phyloP scores from a whole-genome alignment of 495 filamentous ascomycete species.

The Xylona heveae region DNA sequence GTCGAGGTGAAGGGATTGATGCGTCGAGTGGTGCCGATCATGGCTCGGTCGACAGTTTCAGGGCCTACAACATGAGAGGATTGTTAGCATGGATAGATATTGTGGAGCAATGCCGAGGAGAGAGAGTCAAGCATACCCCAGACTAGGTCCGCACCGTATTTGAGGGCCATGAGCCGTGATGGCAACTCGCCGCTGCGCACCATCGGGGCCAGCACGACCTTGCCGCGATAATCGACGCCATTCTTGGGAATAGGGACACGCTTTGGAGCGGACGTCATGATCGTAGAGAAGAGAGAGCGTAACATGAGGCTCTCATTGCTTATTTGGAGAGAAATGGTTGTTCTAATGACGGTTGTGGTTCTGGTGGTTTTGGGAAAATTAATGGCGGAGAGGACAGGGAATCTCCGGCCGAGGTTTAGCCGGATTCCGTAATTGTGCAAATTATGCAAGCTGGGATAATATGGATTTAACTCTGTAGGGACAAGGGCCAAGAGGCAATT shows the following conservation, averaged over 20 bases:
- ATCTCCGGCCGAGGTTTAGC: too few relatives aligned
- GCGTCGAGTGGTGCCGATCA: slow-evolving; percentile 66
- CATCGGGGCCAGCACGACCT: slow-evolving; percentile 92
- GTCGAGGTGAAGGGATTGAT: slow-evolving; percentile 50
- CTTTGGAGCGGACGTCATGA: slow-evolving; percentile 35
- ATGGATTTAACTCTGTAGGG: too few relatives aligned
- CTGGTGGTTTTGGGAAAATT: too few relatives aligned
- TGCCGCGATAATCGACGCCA: slow-evolving; percentile 83
- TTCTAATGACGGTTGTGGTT: too few relatives aligned
- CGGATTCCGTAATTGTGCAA: too few relatives aligned
- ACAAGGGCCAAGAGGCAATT: too few relatives aligned
- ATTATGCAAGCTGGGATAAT: too few relatives aligned
- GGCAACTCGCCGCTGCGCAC: slow-evolving; percentile 89
- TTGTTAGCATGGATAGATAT: slow-evolving; percentile 4
- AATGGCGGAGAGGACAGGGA: too few relatives aligned
- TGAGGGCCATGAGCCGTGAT: slow-evolving; percentile 62
- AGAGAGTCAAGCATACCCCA: slow-evolving; percentile 39
- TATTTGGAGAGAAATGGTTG: too few relatives aligned
- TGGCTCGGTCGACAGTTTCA: slow-evolving; percentile 74
- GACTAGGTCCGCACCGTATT: slow-evolving; percentile 91
- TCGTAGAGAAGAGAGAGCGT: slow-evolving; percentile 9
- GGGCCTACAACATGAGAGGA: too few relatives aligned
- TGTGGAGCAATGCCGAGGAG: neutral
- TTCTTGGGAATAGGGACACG: slow-evolving; percentile 66
- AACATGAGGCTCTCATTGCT: slow-evolving; percentile 2